Evolutionary conservation across 176 grass and related monocot species (phyloP).

Genomic region (Pontederia paniculata): DNA sequence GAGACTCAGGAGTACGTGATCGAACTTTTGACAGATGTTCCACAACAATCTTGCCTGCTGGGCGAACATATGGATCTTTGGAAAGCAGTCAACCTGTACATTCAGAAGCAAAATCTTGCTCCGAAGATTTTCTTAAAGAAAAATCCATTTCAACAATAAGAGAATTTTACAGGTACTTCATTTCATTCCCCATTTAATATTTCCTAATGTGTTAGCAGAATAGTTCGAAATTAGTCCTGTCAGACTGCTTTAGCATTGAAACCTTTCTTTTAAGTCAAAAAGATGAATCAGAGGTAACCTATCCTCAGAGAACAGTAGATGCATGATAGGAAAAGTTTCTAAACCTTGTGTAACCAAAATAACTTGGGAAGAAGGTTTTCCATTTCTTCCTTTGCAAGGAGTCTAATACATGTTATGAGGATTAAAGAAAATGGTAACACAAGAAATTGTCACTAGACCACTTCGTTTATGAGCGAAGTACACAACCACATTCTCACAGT

Average conservation of each 20-base stretch:
- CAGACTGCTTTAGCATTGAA: neutral
- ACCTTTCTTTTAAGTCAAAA: too few species aligned
- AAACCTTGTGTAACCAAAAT: too few species aligned
- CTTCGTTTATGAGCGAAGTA: too few species aligned
- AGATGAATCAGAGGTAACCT: too few species aligned
- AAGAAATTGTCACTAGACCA: too few species aligned
- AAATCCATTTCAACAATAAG: conserved; percentile 69
- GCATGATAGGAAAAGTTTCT: too few species aligned
- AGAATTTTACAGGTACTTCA: conserved; percentile 78
- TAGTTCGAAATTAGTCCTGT: neutral
- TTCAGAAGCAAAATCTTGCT: conserved; percentile 42
- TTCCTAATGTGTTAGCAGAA: neutral
- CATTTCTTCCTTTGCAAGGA: too few species aligned
- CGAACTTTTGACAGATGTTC: conserved; percentile 26
- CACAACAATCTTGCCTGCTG: conserved; percentile 30
- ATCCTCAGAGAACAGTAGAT: too few species aligned
- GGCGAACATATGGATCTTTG: conserved; percentile 25
- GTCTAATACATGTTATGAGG: too few species aligned
- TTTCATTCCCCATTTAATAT: neutral
- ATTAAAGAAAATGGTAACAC: too few species aligned
- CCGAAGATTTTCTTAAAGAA: conserved; percentile 48
- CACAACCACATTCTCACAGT: too few species aligned
- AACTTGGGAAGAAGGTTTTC: too few species aligned
- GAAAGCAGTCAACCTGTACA: conserved; percentile 30
- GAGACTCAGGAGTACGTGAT: conserved; percentile 27